A percentile compares a stretch with the other conserved stretches of the same genome.
Conservation (phyloP, 352 stramenopile species). For the Blastocystis sp. region DNA sequence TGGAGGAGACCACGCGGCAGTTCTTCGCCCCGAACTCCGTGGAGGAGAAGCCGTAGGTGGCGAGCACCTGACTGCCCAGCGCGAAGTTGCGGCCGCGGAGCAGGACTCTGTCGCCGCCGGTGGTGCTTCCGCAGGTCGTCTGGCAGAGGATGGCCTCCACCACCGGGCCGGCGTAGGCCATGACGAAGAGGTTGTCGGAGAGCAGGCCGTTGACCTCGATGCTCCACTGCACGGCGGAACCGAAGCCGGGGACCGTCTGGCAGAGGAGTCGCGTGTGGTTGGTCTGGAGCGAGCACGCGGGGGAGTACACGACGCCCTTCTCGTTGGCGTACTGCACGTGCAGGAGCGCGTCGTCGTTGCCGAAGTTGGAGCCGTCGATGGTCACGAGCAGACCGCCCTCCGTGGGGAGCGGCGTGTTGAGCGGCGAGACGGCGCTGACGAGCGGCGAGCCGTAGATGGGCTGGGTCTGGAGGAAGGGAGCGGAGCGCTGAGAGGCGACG, state of each 20-base stretch:
- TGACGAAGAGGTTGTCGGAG: constrained; percentile 16
- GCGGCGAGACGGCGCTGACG: neutral
- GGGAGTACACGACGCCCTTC: neutral
- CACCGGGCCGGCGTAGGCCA: constrained; percentile 2
- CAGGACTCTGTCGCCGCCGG: neutral
- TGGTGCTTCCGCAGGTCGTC: neutral
- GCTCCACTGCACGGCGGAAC: constrained; percentile 2
- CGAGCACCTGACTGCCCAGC: neutral
- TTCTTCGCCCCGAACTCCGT: neutral
- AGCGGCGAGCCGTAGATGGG: constrained; percentile 24
- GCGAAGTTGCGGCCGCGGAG: constrained; percentile 18
- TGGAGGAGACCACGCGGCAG: neutral
- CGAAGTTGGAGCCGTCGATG: constrained; percentile 7
- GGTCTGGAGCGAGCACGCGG: neutral
- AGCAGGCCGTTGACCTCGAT: constrained; percentile 18
- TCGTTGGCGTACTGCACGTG: constrained; percentile 15
- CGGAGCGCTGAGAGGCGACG: neutral
- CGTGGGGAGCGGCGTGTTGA: neutral
- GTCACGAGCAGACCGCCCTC: neutral
- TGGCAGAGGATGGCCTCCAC: neutral
- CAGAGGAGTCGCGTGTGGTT: constrained; percentile 47
- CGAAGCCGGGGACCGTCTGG: neutral
- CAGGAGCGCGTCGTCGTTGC: neutral
- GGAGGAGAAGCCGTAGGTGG: constrained; percentile 40
- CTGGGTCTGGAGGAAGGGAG: neutral